These are phyloP conservation scores for Tricladium varicosporioides DNA, from an alignment of 2,329 filamentous ascomycete genomes.

Conservation along the genomic window DNA sequence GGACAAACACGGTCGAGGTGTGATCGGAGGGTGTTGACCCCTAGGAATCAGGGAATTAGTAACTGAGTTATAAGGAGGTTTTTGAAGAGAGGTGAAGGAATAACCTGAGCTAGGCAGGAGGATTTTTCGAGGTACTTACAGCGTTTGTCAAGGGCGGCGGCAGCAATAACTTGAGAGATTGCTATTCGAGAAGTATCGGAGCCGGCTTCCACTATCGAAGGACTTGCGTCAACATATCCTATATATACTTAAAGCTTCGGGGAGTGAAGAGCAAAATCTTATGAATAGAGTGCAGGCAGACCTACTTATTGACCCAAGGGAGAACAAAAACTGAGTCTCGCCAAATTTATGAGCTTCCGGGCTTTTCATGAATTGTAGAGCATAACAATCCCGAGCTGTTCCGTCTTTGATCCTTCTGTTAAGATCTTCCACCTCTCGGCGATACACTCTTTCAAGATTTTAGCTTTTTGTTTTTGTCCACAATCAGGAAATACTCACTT, in stretches of 20 bases:
- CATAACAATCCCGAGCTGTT: conserved; percentile 31
- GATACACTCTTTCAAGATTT: conserved; percentile 22
- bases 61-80: too few relatives aligned
- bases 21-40: conserved; percentile 35
- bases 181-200: conserved; percentile 41
- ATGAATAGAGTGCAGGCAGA: too few relatives aligned
- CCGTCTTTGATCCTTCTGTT: conserved; percentile 24
- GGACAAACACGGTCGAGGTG: conserved; percentile 43
- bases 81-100: too few relatives aligned
- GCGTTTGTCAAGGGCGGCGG: conserved; percentile 24
- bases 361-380: conserved; percentile 30
- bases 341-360: conserved; percentile 25
- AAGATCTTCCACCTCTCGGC: conserved; percentile 25
- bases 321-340: conserved; percentile 30
- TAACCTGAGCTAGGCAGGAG: too few relatives aligned
- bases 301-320: conserved; percentile 33
- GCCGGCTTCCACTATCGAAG: conserved; percentile 37
- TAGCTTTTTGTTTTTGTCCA: too few relatives aligned
- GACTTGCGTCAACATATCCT: too few relatives aligned
- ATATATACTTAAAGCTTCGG: too few relatives aligned
- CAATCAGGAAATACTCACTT: conserved; percentile 6
- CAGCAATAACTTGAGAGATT: conserved; percentile 32
- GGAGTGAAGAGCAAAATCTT: too few relatives aligned
- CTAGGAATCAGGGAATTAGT: too few relatives aligned
- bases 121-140: not conserved